Percentiles rank a stretch among this genome's conserved stretches.
Evolutionary conservation across 2,329 filamentous ascomycete species (phyloP).

Genomic region (Trichoderma breve): DNA sequence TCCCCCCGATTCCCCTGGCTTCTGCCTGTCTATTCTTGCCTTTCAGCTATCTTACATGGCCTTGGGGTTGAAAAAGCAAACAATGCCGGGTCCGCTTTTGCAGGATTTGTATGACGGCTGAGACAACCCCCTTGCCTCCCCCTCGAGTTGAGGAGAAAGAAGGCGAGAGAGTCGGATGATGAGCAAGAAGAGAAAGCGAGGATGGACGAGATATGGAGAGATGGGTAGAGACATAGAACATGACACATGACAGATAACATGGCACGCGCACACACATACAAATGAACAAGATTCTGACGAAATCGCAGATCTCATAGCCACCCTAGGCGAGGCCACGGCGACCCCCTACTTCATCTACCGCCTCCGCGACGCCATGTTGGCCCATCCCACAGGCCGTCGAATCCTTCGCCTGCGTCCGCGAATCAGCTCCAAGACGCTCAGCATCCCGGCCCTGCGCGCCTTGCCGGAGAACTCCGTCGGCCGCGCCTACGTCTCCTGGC

Average conservation of each 20-base stretch:
- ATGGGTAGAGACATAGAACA: neutral
- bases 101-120: neutral
- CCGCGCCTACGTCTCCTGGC: conserved; percentile 79
- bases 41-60: neutral
- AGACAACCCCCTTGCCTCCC: neutral
- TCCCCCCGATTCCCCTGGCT: neutral
- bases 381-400: conserved; percentile 75
- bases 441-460: conserved; percentile 66
- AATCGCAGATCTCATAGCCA: conserved; percentile 78
- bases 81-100: neutral
- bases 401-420: conserved; percentile 89
- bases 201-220: neutral
- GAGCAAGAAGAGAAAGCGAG: neutral
- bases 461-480: conserved; percentile 75
- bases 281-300: neutral
- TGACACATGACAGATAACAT: neutral
- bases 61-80: neutral
- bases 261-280: neutral
- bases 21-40: neutral
- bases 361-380: conserved; percentile 88
- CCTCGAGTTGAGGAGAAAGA: neutral
- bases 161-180: neutral
- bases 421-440: conserved; percentile 72
- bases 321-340: conserved; percentile 90
- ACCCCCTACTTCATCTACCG: conserved; percentile 93